phyloP scores from a whole-genome alignment of 192 early-diverging fungal species.

The Backusella westeae region DNA sequence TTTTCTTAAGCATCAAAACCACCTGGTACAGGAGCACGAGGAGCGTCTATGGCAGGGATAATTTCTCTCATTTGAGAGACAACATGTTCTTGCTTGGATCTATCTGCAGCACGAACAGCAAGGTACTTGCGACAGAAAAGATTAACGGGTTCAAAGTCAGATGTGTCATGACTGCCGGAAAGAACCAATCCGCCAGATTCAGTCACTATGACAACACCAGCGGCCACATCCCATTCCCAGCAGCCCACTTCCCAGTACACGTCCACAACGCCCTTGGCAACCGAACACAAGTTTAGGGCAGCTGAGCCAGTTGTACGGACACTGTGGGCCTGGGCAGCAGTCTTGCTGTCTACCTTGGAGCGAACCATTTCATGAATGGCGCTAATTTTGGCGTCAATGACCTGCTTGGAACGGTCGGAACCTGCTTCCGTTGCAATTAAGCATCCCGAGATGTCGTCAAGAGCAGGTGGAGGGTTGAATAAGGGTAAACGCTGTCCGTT shows the following conservation, averaged over 20 bases:
- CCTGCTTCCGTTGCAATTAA: constrained; percentile 89
- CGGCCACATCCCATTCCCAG: constrained; percentile 83
- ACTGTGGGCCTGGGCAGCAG: constrained; percentile 54
- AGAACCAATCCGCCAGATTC: constrained; percentile 85
- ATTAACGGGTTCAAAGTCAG: constrained; percentile 37
- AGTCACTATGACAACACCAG: constrained; percentile 76
- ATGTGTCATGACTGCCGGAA: constrained; percentile 44
- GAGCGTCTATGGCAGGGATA: constrained; percentile 53
- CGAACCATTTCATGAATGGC: constrained; percentile 67
- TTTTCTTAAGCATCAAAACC: constrained; percentile 3
- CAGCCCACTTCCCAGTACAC: constrained; percentile 91
- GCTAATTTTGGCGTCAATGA: constrained; percentile 65
- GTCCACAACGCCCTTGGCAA: constrained; percentile 82
- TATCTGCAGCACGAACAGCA: constrained; percentile 46
- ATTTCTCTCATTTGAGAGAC: constrained; percentile 56
- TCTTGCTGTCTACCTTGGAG: constrained; percentile 31
- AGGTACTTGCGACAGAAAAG: constrained; percentile 54
- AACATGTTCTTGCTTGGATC: constrained; percentile 51
- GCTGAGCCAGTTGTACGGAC: constrained; percentile 78
- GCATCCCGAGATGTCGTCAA: constrained; percentile 62
- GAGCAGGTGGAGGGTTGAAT: constrained; percentile 51
- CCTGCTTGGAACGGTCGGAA: constrained; percentile 53
- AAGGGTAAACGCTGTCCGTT: constrained; percentile 62
- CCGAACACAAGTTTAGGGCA: constrained; percentile 71
- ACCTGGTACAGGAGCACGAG: constrained; percentile 40